A percentile compares a stretch with the other conserved stretches of the same genome.
These are phyloP conservation scores for Vaccinium macrocarpon DNA, from an alignment of 148 eudicot species.

Conservation along the genomic window DNA sequence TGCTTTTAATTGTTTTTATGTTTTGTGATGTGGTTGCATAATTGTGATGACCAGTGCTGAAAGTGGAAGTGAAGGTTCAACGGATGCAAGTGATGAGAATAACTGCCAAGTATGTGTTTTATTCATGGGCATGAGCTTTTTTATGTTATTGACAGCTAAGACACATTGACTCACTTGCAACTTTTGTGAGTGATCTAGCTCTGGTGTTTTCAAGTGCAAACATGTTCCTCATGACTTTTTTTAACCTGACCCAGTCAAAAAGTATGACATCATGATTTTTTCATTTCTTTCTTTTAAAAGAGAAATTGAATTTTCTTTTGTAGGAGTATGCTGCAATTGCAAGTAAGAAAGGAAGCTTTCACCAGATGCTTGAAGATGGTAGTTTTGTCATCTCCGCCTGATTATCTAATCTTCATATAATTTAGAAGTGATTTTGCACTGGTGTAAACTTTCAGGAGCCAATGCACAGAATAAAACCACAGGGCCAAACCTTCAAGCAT, in stretches of 20 bases:
- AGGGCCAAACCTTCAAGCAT: constrained; percentile 35
- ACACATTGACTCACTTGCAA: neutral
- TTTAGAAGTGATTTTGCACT: constrained; percentile 7
- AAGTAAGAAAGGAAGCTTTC: constrained; percentile 75
- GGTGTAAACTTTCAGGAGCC: constrained; percentile 44
- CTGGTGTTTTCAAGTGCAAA: neutral
- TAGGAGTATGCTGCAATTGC: constrained; percentile 56
- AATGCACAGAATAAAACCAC: constrained; percentile 47
- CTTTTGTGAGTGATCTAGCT: neutral
- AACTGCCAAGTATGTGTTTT: constrained; percentile 52
- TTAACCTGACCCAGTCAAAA: neutral
- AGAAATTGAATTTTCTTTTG: neutral
- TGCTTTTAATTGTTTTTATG: neutral
- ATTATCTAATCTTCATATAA: neutral
- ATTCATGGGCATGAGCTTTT: neutral
- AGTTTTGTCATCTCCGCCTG: constrained; percentile 17
- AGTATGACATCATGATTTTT: neutral
- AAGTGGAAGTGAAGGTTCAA: constrained; percentile 89
- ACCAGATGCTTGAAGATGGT: constrained; percentile 98
- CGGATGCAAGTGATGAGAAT: constrained; percentile 83
- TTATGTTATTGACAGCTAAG: neutral
- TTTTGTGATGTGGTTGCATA: constrained; percentile 5
- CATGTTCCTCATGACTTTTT: neutral
- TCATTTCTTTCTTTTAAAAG: neutral
- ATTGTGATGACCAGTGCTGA: constrained; percentile 57